These are phyloP conservation scores for Begonia loranthoides DNA, from an alignment of 306 rosid genomes.

Conservation along the genomic window DNA sequence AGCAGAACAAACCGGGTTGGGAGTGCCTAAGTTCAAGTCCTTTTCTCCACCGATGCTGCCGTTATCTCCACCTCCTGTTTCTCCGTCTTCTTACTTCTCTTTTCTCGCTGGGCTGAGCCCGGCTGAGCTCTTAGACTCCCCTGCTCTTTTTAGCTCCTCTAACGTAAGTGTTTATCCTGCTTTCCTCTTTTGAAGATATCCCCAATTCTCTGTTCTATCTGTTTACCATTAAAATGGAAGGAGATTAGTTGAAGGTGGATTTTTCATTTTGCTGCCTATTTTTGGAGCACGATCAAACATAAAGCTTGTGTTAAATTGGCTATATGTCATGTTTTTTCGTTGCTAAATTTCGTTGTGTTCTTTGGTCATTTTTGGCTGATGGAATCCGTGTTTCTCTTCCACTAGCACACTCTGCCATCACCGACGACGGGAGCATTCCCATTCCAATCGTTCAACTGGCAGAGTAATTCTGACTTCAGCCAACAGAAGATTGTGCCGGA, in stretches of 20 bases:
- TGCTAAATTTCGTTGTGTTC: background rate
- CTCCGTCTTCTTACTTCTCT: constrained; percentile 64
- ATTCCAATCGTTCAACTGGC: constrained; percentile 30
- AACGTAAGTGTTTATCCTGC: constrained; percentile 30
- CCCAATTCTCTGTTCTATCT: background rate
- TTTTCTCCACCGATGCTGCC: constrained; percentile 78
- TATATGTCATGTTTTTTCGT: background rate
- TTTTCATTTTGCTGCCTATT: no score
- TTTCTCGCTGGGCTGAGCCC: constrained; percentile 70
- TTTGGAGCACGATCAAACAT: no score
- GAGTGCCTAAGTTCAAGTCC: constrained; percentile 75
- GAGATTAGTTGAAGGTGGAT: background rate
- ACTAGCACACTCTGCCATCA: constrained; percentile 41
- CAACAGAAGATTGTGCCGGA: constrained; percentile 40
- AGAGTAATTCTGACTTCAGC: constrained; percentile 22
- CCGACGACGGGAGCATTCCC: constrained; percentile 62
- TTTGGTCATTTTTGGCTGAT: background rate
- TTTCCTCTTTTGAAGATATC: no score
- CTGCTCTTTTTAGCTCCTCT: constrained; percentile 56
- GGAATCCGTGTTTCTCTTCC: background rate
- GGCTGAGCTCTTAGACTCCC: constrained; percentile 87
- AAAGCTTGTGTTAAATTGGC: background rate
- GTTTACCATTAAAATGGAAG: background rate
- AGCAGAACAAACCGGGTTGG: constrained; percentile 22
- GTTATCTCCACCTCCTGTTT: constrained; percentile 50